Evolutionary conservation across 2,329 filamentous ascomycete genomes (phyloP).

Genomic region (Fusarium zealandicum): DNA sequence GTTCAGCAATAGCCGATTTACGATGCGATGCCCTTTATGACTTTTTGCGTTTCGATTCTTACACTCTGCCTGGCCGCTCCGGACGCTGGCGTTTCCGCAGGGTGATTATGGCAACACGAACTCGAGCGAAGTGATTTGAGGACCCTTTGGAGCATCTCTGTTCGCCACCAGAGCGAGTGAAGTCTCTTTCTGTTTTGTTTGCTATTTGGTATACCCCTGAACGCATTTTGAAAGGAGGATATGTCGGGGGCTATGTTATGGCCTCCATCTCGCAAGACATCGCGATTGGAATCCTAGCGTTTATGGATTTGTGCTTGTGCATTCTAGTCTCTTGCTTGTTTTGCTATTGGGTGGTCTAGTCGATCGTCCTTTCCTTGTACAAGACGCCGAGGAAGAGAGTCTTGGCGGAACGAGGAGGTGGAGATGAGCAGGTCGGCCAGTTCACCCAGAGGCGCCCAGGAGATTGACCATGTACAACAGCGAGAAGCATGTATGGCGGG

Average conservation of each 20-base stretch:
- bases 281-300: conserved; percentile 25
- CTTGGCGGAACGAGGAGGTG: neutral
- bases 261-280: conserved; percentile 12
- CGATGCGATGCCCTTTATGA: conserved; percentile 48
- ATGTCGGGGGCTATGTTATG: conserved; percentile 16
- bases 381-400: neutral
- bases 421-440: neutral
- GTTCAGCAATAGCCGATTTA: conserved; percentile 39
- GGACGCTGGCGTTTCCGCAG: conserved; percentile 24
- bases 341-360: neutral
- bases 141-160: conserved; percentile 3
- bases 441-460: neutral
- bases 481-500: conserved; percentile 29
- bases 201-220: conserved; percentile 38
- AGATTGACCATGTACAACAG: conserved; percentile 33
- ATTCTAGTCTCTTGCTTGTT: conserved; percentile 14
- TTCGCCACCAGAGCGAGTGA: conserved; percentile 16
- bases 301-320: conserved; percentile 13
- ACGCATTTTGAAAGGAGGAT: conserved; percentile 33
- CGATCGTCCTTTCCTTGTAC: neutral
- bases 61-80: conserved; percentile 20
- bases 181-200: conserved; percentile 23
- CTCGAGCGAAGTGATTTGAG: conserved; percentile 14
- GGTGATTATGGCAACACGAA: conserved; percentile 16
- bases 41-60: conserved; percentile 27